phyloP scores from a whole-genome alignment of 495 filamentous ascomycete genomes.

The Hypoxylon crocopeplum region DNA sequence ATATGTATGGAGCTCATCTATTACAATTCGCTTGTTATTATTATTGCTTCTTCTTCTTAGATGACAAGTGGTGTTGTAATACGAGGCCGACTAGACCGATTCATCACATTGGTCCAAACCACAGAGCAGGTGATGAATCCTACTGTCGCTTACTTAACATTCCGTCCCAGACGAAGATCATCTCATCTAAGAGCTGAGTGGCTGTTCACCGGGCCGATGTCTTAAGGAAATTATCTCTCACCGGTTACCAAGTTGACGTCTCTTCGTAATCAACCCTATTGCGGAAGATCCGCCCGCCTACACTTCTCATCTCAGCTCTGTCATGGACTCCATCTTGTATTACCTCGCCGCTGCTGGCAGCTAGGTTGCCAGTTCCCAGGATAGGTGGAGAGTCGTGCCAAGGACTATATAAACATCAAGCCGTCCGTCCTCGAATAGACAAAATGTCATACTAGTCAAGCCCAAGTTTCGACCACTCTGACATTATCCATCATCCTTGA shows the following conservation, averaged over 20 bases:
- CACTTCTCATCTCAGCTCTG: neutral
- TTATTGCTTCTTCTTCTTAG: too few species aligned
- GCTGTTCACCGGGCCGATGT: neutral
- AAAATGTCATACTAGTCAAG: neutral
- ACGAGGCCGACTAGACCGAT: neutral
- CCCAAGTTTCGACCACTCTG: too few species aligned
- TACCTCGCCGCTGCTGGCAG: too few species aligned
- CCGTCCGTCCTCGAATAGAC: neutral
- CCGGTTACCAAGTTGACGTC: too few species aligned
- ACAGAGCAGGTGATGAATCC: neutral
- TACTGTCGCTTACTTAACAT: neutral
- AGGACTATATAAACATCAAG: neutral
- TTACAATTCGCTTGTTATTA: too few species aligned
- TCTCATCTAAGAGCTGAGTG: slow-evolving; percentile 1
- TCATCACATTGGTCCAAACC: neutral
- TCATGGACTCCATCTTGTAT: neutral
- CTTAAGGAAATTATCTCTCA: too few species aligned
- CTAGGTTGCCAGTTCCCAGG: too few species aligned
- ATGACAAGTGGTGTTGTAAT: too few species aligned
- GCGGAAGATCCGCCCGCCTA: neutral
- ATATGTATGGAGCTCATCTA: too few species aligned
- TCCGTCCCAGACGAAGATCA: neutral
- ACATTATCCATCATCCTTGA: too few species aligned
- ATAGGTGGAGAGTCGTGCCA: too few species aligned
- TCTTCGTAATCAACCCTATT: neutral